Conservation (phyloP, 2,329 filamentous ascomycete genomes). For the Trichoderma afroharzianum region DNA sequence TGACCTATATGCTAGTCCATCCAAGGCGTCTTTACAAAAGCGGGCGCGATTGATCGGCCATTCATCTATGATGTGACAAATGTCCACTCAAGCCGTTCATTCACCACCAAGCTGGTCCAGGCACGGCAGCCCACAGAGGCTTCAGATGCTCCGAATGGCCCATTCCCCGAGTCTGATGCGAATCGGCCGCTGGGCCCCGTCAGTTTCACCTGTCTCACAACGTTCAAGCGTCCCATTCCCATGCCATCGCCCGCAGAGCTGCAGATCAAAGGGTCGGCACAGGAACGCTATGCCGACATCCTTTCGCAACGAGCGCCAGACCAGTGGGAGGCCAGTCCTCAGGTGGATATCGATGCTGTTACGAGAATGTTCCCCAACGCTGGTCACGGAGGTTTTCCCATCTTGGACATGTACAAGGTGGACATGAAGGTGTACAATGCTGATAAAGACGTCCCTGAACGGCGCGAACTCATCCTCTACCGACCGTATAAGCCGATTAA, state of each 20-base stretch:
- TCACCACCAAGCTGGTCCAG: conserved; percentile 48
- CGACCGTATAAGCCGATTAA: conserved; percentile 44
- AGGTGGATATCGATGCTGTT: conserved; percentile 43
- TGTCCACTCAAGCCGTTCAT: conserved; percentile 44
- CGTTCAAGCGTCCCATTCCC: conserved; percentile 45
- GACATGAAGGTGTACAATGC: conserved; percentile 47
- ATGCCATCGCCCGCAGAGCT: conserved; percentile 33
- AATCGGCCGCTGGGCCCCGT: conserved; percentile 37
- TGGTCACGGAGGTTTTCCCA: conserved; percentile 44
- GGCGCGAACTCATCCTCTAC: conserved; percentile 49
- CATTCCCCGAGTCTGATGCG: conserved; percentile 40
- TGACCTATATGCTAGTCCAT: conserved; percentile 41
- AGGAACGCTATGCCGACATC: conserved; percentile 41
- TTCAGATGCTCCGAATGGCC: conserved; percentile 34
- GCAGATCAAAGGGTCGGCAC: conserved; percentile 38
- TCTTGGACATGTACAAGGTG: conserved; percentile 53
- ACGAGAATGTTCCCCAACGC: conserved; percentile 35
- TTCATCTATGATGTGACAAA: conserved; percentile 50
- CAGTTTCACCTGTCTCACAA: conserved; percentile 50
- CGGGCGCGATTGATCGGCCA: conserved; percentile 46
- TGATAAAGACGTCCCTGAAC: conserved; percentile 39
- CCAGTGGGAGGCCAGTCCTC: conserved; percentile 45
- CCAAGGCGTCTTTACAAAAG: conserved; percentile 52
- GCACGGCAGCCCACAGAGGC: conserved; percentile 44
- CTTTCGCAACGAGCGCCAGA: conserved; percentile 35